Evolutionary conservation across 345 rosid genomes (phyloP).

Genomic region (Hypericum androsaemum): DNA sequence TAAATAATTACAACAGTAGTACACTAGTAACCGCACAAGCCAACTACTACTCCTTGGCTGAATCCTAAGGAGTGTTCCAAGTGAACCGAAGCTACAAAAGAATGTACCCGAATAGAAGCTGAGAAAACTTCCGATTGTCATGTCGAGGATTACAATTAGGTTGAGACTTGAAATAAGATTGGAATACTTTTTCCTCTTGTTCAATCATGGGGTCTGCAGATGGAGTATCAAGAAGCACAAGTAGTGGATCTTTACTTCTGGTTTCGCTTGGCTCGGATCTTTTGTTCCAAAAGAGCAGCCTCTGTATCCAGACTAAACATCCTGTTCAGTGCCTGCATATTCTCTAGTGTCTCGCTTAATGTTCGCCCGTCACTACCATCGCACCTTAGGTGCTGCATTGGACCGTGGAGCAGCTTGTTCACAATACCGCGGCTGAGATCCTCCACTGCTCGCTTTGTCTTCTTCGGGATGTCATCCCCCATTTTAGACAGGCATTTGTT

Average conservation of each 20-base stretch:
- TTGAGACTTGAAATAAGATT: too few species aligned
- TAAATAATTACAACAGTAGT: too few species aligned
- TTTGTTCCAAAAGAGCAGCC: constrained; percentile 55
- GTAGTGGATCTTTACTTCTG: constrained; percentile 20
- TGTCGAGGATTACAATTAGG: too few species aligned
- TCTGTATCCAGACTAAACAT: constrained; percentile 88
- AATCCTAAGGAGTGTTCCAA: too few species aligned
- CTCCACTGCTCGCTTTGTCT: constrained; percentile 71
- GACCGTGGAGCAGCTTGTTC: constrained; percentile 93
- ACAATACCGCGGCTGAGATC: constrained; percentile 89
- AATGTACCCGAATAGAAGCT: too few species aligned
- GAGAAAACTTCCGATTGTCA: too few species aligned
- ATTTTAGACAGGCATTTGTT: constrained; percentile 86
- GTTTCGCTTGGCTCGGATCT: constrained; percentile 60
- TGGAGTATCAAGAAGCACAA: too few species aligned
- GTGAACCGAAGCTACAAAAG: too few species aligned
- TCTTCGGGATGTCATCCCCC: constrained; percentile 89
- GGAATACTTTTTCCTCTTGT: too few species aligned
- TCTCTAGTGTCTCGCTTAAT: constrained; percentile 78
- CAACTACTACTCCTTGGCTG: too few species aligned
- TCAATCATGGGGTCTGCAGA: too few species aligned
- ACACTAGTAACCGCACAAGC: too few species aligned
- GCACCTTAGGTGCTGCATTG: constrained; percentile 97
- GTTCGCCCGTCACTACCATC: constrained; percentile 74
- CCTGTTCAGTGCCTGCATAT: constrained; percentile 95